Evolutionary conservation across 768 basidiomycete species (phyloP).

Genomic region (Phylloporus arenicola): DNA sequence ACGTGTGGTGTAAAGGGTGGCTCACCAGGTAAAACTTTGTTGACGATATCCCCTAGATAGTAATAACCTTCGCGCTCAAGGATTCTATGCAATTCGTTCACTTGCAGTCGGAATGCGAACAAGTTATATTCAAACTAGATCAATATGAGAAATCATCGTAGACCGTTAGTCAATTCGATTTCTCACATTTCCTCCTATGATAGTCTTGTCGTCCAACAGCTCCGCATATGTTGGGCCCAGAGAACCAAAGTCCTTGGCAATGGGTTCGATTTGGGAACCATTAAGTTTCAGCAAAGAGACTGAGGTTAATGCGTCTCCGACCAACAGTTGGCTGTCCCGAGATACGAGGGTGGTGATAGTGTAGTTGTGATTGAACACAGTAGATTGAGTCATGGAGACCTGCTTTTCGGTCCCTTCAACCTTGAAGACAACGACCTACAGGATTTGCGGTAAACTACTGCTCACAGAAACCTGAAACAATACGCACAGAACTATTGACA

Average conservation of each 20-base stretch:
- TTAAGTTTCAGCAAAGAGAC: conserved; percentile 60
- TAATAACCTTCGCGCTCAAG: conserved; percentile 67
- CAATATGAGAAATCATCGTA: conserved; percentile 8
- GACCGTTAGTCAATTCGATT: conserved; percentile 4
- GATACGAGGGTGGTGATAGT: conserved; percentile 62
- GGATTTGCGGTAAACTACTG: neutral
- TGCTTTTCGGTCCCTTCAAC: conserved; percentile 34
- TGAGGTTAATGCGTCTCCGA: conserved; percentile 80
- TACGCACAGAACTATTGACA: conserved; percentile 69
- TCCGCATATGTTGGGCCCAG: conserved; percentile 70
- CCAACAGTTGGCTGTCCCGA: conserved; percentile 49
- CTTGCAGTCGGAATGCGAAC: conserved; percentile 53
- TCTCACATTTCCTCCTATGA: conserved; percentile 75
- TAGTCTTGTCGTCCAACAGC: conserved; percentile 43
- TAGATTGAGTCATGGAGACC: conserved; percentile 32
- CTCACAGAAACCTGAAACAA: neutral
- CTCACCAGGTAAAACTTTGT: conserved; percentile 66
- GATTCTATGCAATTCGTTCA: conserved; percentile 35
- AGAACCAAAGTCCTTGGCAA: conserved; percentile 72
- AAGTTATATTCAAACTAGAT: conserved; percentile 61
- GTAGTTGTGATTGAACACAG: conserved; percentile 81
- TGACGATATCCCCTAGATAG: conserved; percentile 72
- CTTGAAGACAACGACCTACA: conserved; percentile 45
- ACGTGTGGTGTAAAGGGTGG: neutral
- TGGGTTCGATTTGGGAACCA: conserved; percentile 40